These are phyloP conservation scores for Xylona heveae DNA, from an alignment of 495 filamentous ascomycete genomes.

Conservation along the genomic window DNA sequence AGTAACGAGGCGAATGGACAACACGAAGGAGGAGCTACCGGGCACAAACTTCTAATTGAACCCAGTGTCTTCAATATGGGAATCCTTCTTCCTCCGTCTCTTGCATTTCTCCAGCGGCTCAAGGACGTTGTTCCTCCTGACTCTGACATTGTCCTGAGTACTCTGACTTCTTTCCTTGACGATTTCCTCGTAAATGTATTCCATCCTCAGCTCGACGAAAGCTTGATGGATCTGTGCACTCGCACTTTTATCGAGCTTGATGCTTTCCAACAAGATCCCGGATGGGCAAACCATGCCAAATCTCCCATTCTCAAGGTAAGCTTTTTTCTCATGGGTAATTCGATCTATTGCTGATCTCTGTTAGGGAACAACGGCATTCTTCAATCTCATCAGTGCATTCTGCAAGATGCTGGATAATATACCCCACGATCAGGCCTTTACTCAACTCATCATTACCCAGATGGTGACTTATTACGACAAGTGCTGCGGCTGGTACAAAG, in stretches of 20 bases:
- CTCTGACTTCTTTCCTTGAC: slow-evolving; percentile 86
- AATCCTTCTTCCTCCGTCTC: slow-evolving; percentile 74
- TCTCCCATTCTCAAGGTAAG: slow-evolving; percentile 65
- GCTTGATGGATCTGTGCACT: slow-evolving; percentile 69
- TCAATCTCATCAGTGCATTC: slow-evolving; percentile 66
- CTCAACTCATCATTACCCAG: slow-evolving; percentile 70
- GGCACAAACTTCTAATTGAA: slow-evolving; percentile 76
- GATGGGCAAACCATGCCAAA: slow-evolving; percentile 56
- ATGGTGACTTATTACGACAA: slow-evolving; percentile 80
- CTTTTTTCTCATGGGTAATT: background rate
- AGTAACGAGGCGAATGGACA: slow-evolving; percentile 18
- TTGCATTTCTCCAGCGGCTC: slow-evolving; percentile 76
- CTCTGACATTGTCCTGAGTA: slow-evolving; percentile 66
- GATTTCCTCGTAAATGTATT: slow-evolving; percentile 98
- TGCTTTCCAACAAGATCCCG: slow-evolving; percentile 69
- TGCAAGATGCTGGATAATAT: slow-evolving; percentile 90
- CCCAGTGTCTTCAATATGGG: slow-evolving; percentile 98
- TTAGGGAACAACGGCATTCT: slow-evolving; percentile 68
- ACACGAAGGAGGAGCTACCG: slow-evolving; percentile 37
- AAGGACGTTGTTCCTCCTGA: slow-evolving; percentile 77
- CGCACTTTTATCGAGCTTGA: slow-evolving; percentile 64
- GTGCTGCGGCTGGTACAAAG: slow-evolving; percentile 78
- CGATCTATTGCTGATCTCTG: slow-evolving; percentile 1
- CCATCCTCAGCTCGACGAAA: slow-evolving; percentile 89
- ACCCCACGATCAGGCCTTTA: slow-evolving; percentile 91